Conservation (phyloP, 2,329 filamentous ascomycete genomes). For the Plectosphaerella cucumerina region DNA sequence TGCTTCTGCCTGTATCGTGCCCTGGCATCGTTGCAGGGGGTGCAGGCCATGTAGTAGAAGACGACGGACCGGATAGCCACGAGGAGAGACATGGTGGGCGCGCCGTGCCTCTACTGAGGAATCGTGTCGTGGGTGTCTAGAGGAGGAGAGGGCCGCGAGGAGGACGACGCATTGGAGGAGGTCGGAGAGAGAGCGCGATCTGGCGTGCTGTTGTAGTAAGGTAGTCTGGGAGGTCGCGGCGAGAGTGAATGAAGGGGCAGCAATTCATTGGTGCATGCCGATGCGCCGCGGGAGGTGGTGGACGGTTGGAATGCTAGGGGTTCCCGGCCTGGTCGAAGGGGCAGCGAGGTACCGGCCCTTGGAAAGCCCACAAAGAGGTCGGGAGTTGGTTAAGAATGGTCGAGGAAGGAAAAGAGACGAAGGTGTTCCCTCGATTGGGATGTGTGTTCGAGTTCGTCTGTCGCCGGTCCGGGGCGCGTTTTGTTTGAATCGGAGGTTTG, state of each 20-base stretch:
- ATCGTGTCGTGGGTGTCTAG: constrained; percentile 3
- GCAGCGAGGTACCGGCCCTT: neutral
- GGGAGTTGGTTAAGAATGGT: no score
- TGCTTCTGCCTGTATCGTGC: constrained; percentile 67
- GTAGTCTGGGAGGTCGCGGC: neutral
- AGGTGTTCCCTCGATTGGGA: no score
- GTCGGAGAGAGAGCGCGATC: no score
- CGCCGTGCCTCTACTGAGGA: neutral
- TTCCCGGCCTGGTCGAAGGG: neutral
- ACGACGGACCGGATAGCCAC: constrained; percentile 69
- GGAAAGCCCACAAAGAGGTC: no score
- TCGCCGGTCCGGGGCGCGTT: no score
- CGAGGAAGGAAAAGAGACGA: no score
- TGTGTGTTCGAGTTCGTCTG: no score
- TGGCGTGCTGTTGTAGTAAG: neutral
- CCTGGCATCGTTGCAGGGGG: constrained; percentile 69
- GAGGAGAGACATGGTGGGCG: constrained; percentile 41
- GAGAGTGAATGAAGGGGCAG: neutral
- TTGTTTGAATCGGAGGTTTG: no score
- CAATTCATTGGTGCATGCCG: neutral
- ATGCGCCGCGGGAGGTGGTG: neutral
- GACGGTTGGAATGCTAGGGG: neutral
- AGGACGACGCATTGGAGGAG: neutral
- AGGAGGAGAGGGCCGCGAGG: neutral
- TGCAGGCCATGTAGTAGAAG: constrained; percentile 75